These are phyloP conservation scores for Mortierella sp. DNA, from an alignment of 371 early-diverging fungal species.

Conservation along the genomic window DNA sequence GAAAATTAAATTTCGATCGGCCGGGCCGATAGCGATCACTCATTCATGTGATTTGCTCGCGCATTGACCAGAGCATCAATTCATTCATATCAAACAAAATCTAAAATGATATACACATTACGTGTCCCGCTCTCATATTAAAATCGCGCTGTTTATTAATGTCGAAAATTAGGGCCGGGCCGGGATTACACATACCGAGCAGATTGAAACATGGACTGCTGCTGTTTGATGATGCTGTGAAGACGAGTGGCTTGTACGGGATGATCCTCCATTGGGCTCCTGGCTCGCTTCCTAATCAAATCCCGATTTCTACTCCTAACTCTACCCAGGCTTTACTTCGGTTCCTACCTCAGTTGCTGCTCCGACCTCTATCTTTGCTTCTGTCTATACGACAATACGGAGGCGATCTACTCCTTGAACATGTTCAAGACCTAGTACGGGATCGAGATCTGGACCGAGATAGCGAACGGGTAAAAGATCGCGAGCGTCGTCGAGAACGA, in stretches of 20 bases:
- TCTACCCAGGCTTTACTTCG: constrained; percentile 8
- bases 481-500: constrained; percentile 3
- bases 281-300: constrained; percentile 3
- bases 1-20: constrained; percentile 2
- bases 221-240: not conserved
- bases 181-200: constrained; percentile 13
- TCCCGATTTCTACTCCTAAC: constrained; percentile 6
- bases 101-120: no score
- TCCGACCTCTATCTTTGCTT: constrained; percentile 9
- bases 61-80: no score
- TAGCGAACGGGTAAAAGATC: not conserved
- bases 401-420: constrained; percentile 42
- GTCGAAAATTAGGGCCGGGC: no score
- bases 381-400: constrained; percentile 4
- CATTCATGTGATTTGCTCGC: no score
- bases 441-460: not conserved
- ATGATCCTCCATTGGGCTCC: constrained; percentile 5
- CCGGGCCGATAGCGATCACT: not conserved
- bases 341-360: constrained; percentile 5
- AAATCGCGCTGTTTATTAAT: no score
- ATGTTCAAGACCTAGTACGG: not conserved
- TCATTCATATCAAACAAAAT: no score
- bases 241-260: not conserved
- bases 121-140: no score
- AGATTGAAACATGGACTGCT: constrained; percentile 22